A percentile compares a stretch with the other conserved stretches of the same genome.
These are phyloP conservation scores for Aspergillus fumigatus DNA, from an alignment of 2,329 filamentous ascomycete species.

Conservation along the genomic window DNA sequence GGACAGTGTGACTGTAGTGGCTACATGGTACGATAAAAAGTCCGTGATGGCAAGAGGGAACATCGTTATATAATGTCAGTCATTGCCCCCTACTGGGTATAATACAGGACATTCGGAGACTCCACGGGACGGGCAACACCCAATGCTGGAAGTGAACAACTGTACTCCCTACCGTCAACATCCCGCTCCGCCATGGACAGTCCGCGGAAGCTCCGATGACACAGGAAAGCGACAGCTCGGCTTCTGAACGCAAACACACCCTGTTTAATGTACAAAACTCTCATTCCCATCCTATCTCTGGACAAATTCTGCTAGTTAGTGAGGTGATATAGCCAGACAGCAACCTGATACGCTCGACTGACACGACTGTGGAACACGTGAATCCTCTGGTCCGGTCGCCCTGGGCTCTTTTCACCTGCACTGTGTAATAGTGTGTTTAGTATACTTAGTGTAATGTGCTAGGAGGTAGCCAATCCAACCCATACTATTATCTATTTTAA, in stretches of 20 bases:
- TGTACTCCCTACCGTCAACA: too few relatives aligned
- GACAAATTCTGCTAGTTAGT: too few relatives aligned
- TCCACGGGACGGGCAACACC: not conserved
- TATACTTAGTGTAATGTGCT: too few relatives aligned
- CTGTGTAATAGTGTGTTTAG: too few relatives aligned
- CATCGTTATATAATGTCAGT: not conserved
- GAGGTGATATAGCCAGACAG: too few relatives aligned
- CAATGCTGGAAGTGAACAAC: too few relatives aligned
- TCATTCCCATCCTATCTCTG: not conserved
- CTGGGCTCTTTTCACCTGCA: not conserved
- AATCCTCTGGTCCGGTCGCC: not conserved
- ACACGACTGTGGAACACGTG: not conserved
- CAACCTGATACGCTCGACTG: too few relatives aligned
- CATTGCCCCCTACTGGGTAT: too few relatives aligned
- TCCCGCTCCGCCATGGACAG: conserved; percentile 10
- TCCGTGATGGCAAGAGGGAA: not conserved
- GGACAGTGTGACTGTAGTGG: too few relatives aligned
- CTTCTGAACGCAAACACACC: not conserved
- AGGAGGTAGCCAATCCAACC: too few relatives aligned
- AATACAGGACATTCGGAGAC: not conserved
- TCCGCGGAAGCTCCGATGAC: conserved; percentile 22
- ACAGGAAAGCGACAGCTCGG: not conserved
- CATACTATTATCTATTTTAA: too few relatives aligned
- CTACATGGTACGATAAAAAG: not conserved
- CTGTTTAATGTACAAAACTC: not conserved